Base-by-base conservation (phyloP, 1,284 basidiomycete genomes). In the Apiotrichum veenhuisii region DNA sequence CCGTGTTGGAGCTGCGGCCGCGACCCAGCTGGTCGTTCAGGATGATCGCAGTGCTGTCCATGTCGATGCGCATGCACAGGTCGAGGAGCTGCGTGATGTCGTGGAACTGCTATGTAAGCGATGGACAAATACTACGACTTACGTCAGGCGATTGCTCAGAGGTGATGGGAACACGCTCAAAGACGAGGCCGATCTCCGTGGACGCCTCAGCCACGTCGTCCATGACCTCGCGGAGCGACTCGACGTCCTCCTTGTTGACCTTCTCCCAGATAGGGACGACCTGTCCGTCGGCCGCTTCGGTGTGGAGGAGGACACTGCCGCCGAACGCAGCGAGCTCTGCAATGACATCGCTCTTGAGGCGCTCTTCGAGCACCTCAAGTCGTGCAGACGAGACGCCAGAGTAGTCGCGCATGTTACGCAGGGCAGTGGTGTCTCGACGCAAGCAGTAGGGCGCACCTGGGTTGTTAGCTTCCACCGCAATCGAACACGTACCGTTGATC, bases 231-330 rank as follows among this genome's bases (percentile, higher is more conserved):
- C 91, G 88, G 40, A 98, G 80, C 0, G 92, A 91, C 38, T 85
- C 84, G 12, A 98, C 87, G 64, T 92, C 84, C 8, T 83, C 78
- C n/a, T 83, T 76, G 47, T 84, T 81, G 2, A 90, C 89, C 65
- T 92, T 89, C 75, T 98, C 95, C 96, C 96, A 99, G 2, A 97
- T 81, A 0, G 96, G 95, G 10, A 95, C 85, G 14, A 99, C 89
- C 4, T 88, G 83, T 2, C 96, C 94, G 65, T 94, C 90, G 0
- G 84, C 74, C 0, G 87, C 87, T 77, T 99, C 96, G 1, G 89
- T 88, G 68, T 98, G 96, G 26, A 99, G 81, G 5, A 99, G 80
- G 40, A 66, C 86, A 81, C 87, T 84, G 57, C 92, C 91, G 37
- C 90, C 91, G 65, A 96, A 95, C 12, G 84, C 79, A 42, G 83